A percentile compares a stretch with the other conserved stretches of the same genome.
Conservation (phyloP, 495 filamentous ascomycete genomes). For the Daldinia decipiens region DNA sequence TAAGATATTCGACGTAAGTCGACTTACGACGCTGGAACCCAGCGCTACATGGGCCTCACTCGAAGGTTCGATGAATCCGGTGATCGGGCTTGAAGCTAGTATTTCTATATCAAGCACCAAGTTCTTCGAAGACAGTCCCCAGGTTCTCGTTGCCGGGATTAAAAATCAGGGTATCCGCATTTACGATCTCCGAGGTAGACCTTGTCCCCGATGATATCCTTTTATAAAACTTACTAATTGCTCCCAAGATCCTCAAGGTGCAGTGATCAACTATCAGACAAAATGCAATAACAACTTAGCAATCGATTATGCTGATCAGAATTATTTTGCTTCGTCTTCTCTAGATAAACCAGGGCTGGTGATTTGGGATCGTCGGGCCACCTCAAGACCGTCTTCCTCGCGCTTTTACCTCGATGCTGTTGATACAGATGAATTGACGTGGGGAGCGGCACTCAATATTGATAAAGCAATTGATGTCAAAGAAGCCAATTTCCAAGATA, state of each 20-base stretch:
- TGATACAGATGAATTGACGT: conserved; percentile 60
- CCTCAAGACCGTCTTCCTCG: conserved; percentile 58
- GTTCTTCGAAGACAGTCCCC: conserved; percentile 87
- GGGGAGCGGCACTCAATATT: conserved; percentile 72
- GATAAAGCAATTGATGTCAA: conserved; percentile 68
- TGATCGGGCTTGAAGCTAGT: conserved; percentile 77
- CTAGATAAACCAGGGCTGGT: conserved; percentile 75
- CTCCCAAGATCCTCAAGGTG: conserved; percentile 61
- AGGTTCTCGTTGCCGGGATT: conserved; percentile 82
- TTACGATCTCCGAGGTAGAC: conserved; percentile 86
- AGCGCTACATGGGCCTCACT: conserved; percentile 50
- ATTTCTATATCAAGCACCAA: conserved; percentile 90
- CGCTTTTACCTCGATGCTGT: conserved; percentile 59
- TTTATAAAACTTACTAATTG: conserved; percentile 19
- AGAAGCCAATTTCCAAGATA: conserved; percentile 54
- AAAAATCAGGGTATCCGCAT: conserved; percentile 87
- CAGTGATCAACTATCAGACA: conserved; percentile 71
- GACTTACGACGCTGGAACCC: conserved; percentile 61
- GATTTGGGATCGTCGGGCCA: conserved; percentile 88
- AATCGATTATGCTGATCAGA: conserved; percentile 88
- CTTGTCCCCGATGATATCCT: conserved; percentile 10
- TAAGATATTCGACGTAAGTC: conserved; percentile 91
- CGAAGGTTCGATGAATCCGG: conserved; percentile 66
- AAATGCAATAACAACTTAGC: conserved; percentile 89
- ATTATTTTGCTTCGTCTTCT: conserved; percentile 92